Evolutionary conservation across 2,329 filamentous ascomycete species (phyloP).

Genomic region (Verticillium zaregamsianum): DNA sequence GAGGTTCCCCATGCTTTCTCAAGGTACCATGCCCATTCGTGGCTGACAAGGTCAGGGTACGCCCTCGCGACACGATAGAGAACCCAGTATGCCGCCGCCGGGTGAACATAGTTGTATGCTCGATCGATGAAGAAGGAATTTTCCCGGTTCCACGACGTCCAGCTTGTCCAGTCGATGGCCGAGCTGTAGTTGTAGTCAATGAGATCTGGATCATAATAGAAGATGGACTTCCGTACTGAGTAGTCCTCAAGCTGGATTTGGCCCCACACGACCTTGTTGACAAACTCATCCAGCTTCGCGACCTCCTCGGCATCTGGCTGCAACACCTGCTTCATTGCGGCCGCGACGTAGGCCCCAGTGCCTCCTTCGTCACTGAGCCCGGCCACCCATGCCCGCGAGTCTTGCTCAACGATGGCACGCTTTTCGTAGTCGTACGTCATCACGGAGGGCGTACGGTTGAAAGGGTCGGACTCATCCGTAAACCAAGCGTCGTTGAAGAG

Average conservation of each 20-base stretch:
- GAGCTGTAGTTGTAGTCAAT: slow-evolving; percentile 41
- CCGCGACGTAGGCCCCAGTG: slow-evolving; percentile 50
- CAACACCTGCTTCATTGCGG: slow-evolving; percentile 48
- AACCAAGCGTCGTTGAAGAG: slow-evolving; percentile 51
- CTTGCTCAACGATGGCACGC: slow-evolving; percentile 36
- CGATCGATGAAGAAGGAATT: slow-evolving; percentile 41
- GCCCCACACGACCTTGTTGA: slow-evolving; percentile 45
- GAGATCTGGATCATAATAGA: slow-evolving; percentile 48
- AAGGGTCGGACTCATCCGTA: slow-evolving; percentile 46
- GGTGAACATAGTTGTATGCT: slow-evolving; percentile 57
- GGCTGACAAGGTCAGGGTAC: slow-evolving; percentile 37
- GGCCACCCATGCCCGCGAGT: slow-evolving; percentile 52
- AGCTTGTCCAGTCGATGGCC: slow-evolving; percentile 41
- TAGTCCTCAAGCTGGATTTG: slow-evolving; percentile 42
- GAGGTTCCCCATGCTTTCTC: slow-evolving; percentile 49
- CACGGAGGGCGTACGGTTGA: slow-evolving; percentile 48
- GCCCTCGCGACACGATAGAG: slow-evolving; percentile 50
- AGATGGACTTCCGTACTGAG: slow-evolving; percentile 49
- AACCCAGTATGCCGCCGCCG: slow-evolving; percentile 51
- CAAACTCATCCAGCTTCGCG: slow-evolving; percentile 48
- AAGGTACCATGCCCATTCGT: slow-evolving; percentile 51
- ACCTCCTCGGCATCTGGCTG: slow-evolving; percentile 47
- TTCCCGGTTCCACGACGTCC: slow-evolving; percentile 46
- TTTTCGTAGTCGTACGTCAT: slow-evolving; percentile 53
- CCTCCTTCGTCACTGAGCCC: slow-evolving; percentile 58